Base-by-base conservation (phyloP, 768 basidiomycete species). In the Naganishia randhawae region DNA sequence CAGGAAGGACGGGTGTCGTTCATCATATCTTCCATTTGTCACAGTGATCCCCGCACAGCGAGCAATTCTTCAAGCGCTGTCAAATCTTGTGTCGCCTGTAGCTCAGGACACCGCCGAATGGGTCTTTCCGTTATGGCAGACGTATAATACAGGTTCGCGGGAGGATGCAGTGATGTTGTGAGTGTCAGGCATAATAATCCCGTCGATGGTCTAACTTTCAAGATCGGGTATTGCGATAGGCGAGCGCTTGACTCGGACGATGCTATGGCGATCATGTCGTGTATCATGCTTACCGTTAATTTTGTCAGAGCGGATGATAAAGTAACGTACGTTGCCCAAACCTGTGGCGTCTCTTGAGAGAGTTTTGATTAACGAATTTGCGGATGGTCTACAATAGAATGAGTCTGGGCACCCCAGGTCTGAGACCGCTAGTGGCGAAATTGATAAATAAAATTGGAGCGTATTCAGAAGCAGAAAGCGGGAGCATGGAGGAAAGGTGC, bases 31-130 rank as follows among this genome's bases (percentile, higher is more conserved):
- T 13, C 22, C 7, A 10, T 13, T 11, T 50, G n/a, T 63, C 41
- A n/a, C 74, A 94, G 92, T 85, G 67, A 83, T 85, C 64, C 80
- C 83, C 0, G 82, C 85, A 22, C 86, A 88, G 9, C 84, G 89
- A 17, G 83, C 90, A 67, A 81, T 90, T 32, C 83, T 87, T 1
- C 92, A 96, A 77, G 81, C 89, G 3, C 83, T 95, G 32, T 89
- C 91, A 22, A 96, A 96, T 77, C 82, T 92, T 27, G 84, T 94
- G 35, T 91, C 93, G 1, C 84, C 84, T 9, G 90, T 92, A 69
- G 85, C 87, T 48, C 72, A 67, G 69, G 9, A 83, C 88, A 51
- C 82, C 85, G 69, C 76, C 82, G n/a, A 82, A 48, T 57, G 42
- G 88, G 89, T 82, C 83, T 39, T 83, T 80, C 1, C 88, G 88